Evolutionary conservation across 208 protist species (phyloP), one percentile per base, ranked within the genome.

Genomic region (Trypanosoma cruzi): DNA sequence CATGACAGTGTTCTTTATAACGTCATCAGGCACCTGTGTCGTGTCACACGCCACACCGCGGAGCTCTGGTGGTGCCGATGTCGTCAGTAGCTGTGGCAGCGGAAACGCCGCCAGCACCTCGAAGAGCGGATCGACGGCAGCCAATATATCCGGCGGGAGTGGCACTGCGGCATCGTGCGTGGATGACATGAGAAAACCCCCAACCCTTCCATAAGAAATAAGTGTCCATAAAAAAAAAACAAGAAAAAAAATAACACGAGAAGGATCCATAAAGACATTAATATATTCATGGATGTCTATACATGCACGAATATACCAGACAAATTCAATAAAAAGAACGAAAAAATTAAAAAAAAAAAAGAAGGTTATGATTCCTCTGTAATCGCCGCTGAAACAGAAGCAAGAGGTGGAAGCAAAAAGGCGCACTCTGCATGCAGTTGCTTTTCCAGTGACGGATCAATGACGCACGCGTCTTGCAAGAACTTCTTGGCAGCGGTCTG

Each of bases 401-500:
- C 5, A 37, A 69, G 13, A 10, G 53, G 18, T 10, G 71, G 64
- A 59, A 69, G 48, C 55, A 56, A 13, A 8, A 28, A 4, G 16
- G 20, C 18, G 53, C 53, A 69, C 0, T 56, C 24, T n/a, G 26
- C 37, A 24, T 37, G 49, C 18, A 73, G 16, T 16, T 79, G 48
- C 46, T 73, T 53, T 1, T 2, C 29, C 14, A 70, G 10, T 1
- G 61, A 66, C 10, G 66, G 67, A 4, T 79, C 55, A 44, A 58
- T 60, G 7, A 13, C 29, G 42, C 65, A 70, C 0, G 62, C 16
- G 8, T 50, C 37, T 32, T 53, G 57, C 42, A 79, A 16, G 29
- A 79, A 73, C 48, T 79, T 75, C 61, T 66, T 69, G 31, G 75
- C 75, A 13, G 65, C 72, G 50, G 62, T 18, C 44, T 73, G 75